Conservation (phyloP, 495 filamentous ascomycete species). For the Penicillium mononematosum region DNA sequence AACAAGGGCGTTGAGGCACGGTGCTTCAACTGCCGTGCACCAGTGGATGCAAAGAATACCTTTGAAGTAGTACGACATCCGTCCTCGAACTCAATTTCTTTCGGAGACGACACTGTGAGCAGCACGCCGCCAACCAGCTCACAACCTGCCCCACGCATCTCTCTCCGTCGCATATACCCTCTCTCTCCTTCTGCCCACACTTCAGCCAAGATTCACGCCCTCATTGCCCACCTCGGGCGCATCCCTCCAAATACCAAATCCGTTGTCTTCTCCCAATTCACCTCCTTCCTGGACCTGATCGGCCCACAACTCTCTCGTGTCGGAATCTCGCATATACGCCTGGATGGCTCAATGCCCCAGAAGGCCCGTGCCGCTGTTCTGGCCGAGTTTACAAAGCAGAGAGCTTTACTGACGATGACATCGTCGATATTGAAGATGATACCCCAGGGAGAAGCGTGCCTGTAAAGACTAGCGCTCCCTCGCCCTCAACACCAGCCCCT, state of each 20-base stretch:
- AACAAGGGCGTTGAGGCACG: slow-evolving; percentile 69
- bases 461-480: slow-evolving; percentile 33
- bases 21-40: slow-evolving; percentile 86
- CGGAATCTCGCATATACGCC: slow-evolving; percentile 75
- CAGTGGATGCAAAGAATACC: slow-evolving; percentile 77
- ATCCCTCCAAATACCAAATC: slow-evolving; percentile 76
- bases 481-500: slow-evolving; percentile 18
- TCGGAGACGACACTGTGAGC: slow-evolving; percentile 33
- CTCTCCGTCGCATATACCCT: slow-evolving; percentile 73
- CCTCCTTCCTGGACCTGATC: slow-evolving; percentile 90
- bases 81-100: slow-evolving; percentile 26
- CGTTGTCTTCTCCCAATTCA: slow-evolving; percentile 95
- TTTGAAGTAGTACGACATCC: slow-evolving; percentile 79
- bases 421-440: slow-evolving; percentile 32
- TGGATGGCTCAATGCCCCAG: slow-evolving; percentile 89
- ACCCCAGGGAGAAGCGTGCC: background rate
- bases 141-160: slow-evolving; percentile 60
- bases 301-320: slow-evolving; percentile 68
- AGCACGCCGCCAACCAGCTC: slow-evolving; percentile 34
- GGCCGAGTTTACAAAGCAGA: slow-evolving; percentile 59
- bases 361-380: slow-evolving; percentile 77
- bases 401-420: slow-evolving; percentile 36
- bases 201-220: slow-evolving; percentile 80
- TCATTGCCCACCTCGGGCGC: slow-evolving; percentile 70
- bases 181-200: slow-evolving; percentile 58